Conservation (phyloP, 176 grass and related monocot species). For the Echinochloa phyllopogon region DNA sequence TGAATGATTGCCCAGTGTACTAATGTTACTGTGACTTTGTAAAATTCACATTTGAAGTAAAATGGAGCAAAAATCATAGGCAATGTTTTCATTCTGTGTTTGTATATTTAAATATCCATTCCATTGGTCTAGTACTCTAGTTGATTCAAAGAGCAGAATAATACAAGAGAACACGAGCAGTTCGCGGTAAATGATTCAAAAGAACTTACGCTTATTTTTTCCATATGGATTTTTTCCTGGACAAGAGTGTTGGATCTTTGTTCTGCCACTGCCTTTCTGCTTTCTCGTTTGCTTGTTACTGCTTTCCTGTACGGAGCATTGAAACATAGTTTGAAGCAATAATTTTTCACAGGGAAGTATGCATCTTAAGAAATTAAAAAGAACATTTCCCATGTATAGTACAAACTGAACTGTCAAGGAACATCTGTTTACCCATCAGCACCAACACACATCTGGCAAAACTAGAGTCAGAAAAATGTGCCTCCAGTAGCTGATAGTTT, state of each 20-base stretch:
- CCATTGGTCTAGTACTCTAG: not conserved
- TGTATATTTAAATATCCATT: not conserved
- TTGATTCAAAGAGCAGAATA: not conserved
- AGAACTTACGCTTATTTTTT: slow-evolving; percentile 53
- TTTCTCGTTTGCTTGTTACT: slow-evolving; percentile 42
- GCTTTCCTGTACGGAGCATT: slow-evolving; percentile 42
- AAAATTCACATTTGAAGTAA: not conserved
- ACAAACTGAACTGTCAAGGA: not conserved
- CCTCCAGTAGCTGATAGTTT: not conserved
- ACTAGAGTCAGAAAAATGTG: not conserved
- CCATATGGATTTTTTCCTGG: slow-evolving; percentile 36
- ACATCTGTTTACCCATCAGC: not conserved
- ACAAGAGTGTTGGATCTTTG: slow-evolving; percentile 23
- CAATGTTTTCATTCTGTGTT: not conserved
- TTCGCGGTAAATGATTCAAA: not conserved
- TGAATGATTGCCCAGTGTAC: not conserved
- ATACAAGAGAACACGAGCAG: not conserved
- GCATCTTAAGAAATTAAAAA: not conserved
- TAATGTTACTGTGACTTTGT: slow-evolving; percentile 1
- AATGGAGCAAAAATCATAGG: not conserved
- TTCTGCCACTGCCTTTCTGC: slow-evolving; percentile 39
- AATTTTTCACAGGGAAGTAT: slow-evolving; percentile 2
- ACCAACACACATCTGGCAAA: not conserved
- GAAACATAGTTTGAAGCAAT: not conserved
- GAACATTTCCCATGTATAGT: not conserved